These are phyloP conservation scores for Rhizopus stolonifer DNA, from an alignment of 371 early-diverging fungal genomes.

Conservation along the genomic window DNA sequence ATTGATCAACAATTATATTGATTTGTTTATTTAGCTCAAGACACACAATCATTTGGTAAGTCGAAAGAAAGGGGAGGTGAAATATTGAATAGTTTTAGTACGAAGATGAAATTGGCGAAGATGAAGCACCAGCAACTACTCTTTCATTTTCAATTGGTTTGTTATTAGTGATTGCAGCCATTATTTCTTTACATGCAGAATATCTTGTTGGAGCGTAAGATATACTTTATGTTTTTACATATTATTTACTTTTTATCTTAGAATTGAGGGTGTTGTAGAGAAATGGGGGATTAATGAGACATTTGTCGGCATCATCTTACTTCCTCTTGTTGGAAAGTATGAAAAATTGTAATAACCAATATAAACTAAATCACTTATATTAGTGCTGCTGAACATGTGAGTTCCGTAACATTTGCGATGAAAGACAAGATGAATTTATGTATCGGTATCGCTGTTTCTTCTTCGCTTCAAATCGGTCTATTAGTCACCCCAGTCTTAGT, in stretches of 20 bases:
- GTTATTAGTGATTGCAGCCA: constrained; percentile 54
- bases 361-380: not conserved
- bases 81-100: constrained; percentile 20
- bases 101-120: constrained; percentile 52
- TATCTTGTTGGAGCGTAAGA: constrained; percentile 70
- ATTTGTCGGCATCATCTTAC: constrained; percentile 86
- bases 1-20: constrained; percentile 19
- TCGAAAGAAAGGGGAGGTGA: not conserved
- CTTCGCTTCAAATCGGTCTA: constrained; percentile 88
- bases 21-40: constrained; percentile 43
- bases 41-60: constrained; percentile 67
- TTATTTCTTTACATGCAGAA: constrained; percentile 80
- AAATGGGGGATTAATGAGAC: constrained; percentile 67
- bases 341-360: not conserved
- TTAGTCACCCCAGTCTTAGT: constrained; percentile 87
- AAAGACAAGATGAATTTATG: constrained; percentile 91
- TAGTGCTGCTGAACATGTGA: constrained; percentile 69
- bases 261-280: constrained; percentile 76
- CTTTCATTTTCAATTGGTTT: constrained; percentile 36
- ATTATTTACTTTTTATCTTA: constrained; percentile 12
- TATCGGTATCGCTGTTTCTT: constrained; percentile 86
- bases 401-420: constrained; percentile 81
- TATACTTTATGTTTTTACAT: not conserved
- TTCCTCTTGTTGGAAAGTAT: constrained; percentile 82
- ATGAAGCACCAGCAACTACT: constrained; percentile 51